A percentile compares a stretch with the other conserved stretches of the same genome.
Evolutionary conservation across 805 yeast species (phyloP).

Genomic region (Huiozyma sinensis): DNA sequence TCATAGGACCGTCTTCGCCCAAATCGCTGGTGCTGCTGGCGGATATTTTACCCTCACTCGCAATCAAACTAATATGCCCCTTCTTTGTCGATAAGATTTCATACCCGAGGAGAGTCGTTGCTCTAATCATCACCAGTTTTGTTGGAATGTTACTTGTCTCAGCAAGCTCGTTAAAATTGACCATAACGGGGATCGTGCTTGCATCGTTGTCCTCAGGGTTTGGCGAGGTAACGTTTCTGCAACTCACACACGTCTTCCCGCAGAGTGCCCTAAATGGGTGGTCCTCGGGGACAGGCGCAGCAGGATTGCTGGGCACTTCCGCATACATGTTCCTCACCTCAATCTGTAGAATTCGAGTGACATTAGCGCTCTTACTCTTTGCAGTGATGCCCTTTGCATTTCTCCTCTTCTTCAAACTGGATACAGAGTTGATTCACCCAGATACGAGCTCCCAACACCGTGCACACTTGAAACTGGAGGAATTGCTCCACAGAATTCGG

Average conservation of each 20-base stretch:
- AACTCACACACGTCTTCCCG: constrained; percentile 68
- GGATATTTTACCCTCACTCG: constrained; percentile 76
- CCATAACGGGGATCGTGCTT: constrained; percentile 57
- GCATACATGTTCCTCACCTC: constrained; percentile 64
- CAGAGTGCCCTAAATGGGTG: constrained; percentile 66
- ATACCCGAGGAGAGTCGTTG: constrained; percentile 43
- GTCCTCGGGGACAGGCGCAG: constrained; percentile 94
- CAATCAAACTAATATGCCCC: constrained; percentile 64
- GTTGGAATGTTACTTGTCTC: constrained; percentile 63
- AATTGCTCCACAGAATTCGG: background rate
- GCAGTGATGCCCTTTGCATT: constrained; percentile 46
- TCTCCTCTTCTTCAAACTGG: constrained; percentile 28
- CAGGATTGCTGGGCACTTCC: constrained; percentile 80
- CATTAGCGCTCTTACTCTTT: constrained; percentile 46
- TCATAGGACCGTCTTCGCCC: constrained; percentile 76
- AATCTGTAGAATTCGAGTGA: constrained; percentile 45
- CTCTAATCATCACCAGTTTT: constrained; percentile 48
- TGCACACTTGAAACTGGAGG: background rate
- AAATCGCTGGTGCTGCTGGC: constrained; percentile 79
- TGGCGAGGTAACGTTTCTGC: constrained; percentile 84
- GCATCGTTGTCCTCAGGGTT: constrained; percentile 83
- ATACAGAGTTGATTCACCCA: background rate
- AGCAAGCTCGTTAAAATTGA: constrained; percentile 22
- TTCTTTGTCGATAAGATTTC: constrained; percentile 61
- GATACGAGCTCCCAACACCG: background rate